Evolutionary conservation across 2,329 filamentous ascomycete genomes (phyloP).

Genomic region (Anisogramma anomala): DNA sequence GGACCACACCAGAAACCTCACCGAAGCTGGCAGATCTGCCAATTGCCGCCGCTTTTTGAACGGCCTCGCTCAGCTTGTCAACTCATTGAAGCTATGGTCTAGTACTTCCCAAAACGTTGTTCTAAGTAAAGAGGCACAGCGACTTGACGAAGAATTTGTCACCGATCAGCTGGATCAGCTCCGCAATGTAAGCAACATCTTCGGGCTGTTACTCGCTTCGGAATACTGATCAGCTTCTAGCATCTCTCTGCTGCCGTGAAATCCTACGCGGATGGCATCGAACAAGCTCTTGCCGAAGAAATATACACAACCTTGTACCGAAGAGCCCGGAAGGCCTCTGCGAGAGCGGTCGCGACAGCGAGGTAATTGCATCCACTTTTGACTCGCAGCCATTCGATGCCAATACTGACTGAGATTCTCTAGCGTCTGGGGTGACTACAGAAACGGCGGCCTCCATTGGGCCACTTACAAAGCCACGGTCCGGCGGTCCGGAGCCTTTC

Average conservation of each 20-base stretch:
- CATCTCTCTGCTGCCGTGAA: not conserved
- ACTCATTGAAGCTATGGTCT: conserved; percentile 35
- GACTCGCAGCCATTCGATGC: not conserved
- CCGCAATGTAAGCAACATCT: not conserved
- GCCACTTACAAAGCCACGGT: conserved; percentile 21
- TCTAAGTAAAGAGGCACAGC: not conserved
- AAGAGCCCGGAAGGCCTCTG: not conserved
- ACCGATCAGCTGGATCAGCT: not conserved
- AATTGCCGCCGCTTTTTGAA: conserved; percentile 39
- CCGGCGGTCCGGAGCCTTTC: conserved; percentile 14
- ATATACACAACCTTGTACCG: not conserved
- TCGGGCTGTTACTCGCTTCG: not conserved
- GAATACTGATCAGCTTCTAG: not conserved
- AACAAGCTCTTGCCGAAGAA: not conserved
- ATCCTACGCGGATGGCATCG: not conserved
- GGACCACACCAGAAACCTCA: conserved; percentile 46
- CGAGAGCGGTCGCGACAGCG: conserved; percentile 1
- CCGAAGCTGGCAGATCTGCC: conserved; percentile 24
- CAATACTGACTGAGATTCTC: conserved; percentile 6
- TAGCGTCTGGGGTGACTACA: conserved; percentile 17
- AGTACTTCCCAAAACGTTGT: conserved; percentile 15
- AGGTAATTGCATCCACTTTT: not conserved
- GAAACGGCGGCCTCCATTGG: conserved; percentile 18
- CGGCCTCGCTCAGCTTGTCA: conserved; percentile 36
- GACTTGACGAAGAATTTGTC: not conserved